phyloP scores from a whole-genome alignment of 164 flowering plant species.

The Litsea cubeba region DNA sequence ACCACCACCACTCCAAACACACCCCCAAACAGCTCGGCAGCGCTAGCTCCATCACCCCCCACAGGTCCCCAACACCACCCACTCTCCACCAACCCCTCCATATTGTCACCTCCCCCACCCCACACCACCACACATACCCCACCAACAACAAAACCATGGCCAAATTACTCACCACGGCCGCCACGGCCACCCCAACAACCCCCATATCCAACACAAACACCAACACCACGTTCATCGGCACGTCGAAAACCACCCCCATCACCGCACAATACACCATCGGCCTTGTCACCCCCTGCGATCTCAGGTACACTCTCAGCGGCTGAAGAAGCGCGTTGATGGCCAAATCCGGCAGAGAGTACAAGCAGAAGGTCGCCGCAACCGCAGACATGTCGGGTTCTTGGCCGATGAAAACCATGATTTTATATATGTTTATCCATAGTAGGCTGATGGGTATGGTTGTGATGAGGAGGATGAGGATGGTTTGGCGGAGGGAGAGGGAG shows the following conservation, averaged over 20 bases:
- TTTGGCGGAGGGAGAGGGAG: conserved; percentile 54
- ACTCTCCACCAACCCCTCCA: conserved; percentile 20
- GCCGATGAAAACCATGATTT: conserved; percentile 68
- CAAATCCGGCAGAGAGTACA: conserved; percentile 73
- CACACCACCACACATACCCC: conserved; percentile 47
- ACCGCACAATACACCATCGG: conserved; percentile 82
- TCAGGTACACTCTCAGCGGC: conserved; percentile 61
- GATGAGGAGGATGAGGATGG: conserved; percentile 53
- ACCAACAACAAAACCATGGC: conserved; percentile 61
- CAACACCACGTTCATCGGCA: conserved; percentile 51
- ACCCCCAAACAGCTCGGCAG: conserved; percentile 5
- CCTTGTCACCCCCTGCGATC: conserved; percentile 69
- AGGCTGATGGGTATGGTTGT: conserved; percentile 66
- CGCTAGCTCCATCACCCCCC: conserved; percentile 14
- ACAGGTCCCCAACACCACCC: conserved; percentile 35
- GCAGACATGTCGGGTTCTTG: conserved; percentile 56
- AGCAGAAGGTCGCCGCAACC: conserved; percentile 60
- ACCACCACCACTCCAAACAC: conserved; percentile 13
- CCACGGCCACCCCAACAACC: conserved; percentile 67
- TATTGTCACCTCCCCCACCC: conserved; percentile 30
- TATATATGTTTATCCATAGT: conserved; percentile 66
- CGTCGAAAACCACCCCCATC: conserved; percentile 56
- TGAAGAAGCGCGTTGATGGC: conserved; percentile 64
- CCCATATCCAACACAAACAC: conserved; percentile 54
- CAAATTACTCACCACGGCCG: conserved; percentile 69